Base-by-base conservation (phyloP, 441 rosid genomes). In the Jatropha multifida region DNA sequence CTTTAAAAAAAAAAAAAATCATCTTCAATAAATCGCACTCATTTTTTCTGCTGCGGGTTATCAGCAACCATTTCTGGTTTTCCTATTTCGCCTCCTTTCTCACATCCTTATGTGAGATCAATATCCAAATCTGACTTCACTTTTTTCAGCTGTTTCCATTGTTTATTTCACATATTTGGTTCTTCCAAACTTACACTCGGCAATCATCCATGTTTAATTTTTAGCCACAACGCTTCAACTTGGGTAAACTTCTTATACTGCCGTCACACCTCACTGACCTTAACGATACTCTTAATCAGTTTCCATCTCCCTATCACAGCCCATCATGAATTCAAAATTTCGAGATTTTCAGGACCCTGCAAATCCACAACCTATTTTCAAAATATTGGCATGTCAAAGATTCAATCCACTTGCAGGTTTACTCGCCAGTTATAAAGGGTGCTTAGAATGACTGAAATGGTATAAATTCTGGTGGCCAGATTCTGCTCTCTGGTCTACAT, bases 161-260 rank as follows among this genome's bases (percentile, higher is more conserved):
- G 12, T 48, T 23, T 18, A n/a, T 38, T 74, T 71, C 38, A 17
- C 7, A 26, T 52, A 38, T 41, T 46, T 49, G 49, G 52, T n/a
- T 81, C 17, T 56, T 65, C 54, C 67, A 12, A 56, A 48, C 63
- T 71, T 62, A 52, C 44, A 65, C 40, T 41, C 13, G 49, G 23
- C 17, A 27, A 71, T 46, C 69, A 32, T 26, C 67, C 42, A 75
- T 51, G 60, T 32, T 32, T 32, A 32, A 32, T 32, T 32, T 1
- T 68, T 55, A n/a, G 72, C 59, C 48, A 54, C 10, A 15, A 7
- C 49, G 32, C 46, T 46, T 56, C 37, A 18, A 20, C 13, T 0
- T 5, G 7, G 55, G 37, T n/a, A 37, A 20, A 65, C 54, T 59
- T 46, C n/a, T 23, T 37, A 59, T 1, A 48, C 60, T 18, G 46